phyloP scores from a whole-genome alignment of 2,329 filamentous ascomycete species.

The Zymoseptoria brevis region DNA sequence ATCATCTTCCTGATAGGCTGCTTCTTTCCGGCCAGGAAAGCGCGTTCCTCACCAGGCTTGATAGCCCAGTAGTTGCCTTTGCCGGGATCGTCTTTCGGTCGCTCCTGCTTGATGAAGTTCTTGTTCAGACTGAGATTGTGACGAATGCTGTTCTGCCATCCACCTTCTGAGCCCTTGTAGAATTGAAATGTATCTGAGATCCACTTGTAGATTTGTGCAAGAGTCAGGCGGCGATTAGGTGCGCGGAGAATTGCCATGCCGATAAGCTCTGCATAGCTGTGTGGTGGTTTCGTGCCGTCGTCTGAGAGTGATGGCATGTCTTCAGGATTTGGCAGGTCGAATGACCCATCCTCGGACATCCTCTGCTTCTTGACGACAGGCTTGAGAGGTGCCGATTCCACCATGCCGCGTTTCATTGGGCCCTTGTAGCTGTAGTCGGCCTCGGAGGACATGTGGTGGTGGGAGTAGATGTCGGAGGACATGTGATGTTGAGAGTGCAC shows the following conservation, averaged over 20 bases:
- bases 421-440: constrained; percentile 38
- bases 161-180: constrained; percentile 74
- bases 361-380: constrained; percentile 57
- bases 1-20: constrained; percentile 48
- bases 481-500: not conserved
- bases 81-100: constrained; percentile 92
- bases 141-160: constrained; percentile 98
- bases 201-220: constrained; percentile 98
- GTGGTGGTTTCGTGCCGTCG: constrained; percentile 78
- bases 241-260: constrained; percentile 94
- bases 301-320: constrained; percentile 78
- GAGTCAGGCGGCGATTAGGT: constrained; percentile 70
- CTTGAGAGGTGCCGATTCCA: constrained; percentile 62
- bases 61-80: constrained; percentile 98
- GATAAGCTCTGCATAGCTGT: constrained; percentile 91
- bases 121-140: constrained; percentile 97
- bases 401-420: constrained; percentile 52
- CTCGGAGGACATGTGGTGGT: constrained; percentile 26
- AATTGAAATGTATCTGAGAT: constrained; percentile 92
- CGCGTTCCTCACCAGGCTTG: constrained; percentile 75
- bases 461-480: not conserved
- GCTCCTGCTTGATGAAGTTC: constrained; percentile 88
- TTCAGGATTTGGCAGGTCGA: constrained; percentile 58
- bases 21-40: constrained; percentile 80
- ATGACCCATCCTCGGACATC: constrained; percentile 42